phyloP scores from a whole-genome alignment of 805 yeast genomes.

The Ogataea corticis region DNA sequence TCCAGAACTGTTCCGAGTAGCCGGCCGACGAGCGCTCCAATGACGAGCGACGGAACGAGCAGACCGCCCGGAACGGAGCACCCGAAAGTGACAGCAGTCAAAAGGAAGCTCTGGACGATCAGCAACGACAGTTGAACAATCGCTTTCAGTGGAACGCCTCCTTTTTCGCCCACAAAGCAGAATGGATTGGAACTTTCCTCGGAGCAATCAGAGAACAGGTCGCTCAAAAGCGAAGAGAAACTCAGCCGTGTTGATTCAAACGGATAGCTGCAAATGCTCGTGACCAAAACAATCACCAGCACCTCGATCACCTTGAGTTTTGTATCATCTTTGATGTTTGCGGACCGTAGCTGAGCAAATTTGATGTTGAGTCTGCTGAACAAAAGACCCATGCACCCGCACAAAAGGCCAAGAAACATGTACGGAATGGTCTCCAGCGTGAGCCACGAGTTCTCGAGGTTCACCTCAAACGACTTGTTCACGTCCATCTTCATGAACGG shows the following conservation, averaged over 20 bases:
- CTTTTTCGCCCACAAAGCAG: conserved; percentile 21
- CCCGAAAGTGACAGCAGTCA: conserved; percentile 73
- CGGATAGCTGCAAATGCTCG: conserved; percentile 59
- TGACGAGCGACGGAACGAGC: conserved; percentile 59
- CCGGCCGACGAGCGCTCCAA: conserved; percentile 64
- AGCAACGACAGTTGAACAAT: conserved; percentile 37
- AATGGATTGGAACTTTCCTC: conserved; percentile 22
- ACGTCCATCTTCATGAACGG: conserved; percentile 48
- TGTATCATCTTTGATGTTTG: conserved; percentile 26
- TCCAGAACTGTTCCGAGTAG: conserved; percentile 54
- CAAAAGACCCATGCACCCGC: conserved; percentile 65
- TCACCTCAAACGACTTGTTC: conserved; percentile 55
- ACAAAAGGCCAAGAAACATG: conserved; percentile 63
- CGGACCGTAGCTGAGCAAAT: conserved; percentile 39
- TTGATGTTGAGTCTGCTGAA: conserved; percentile 50
- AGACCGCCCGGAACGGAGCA: conserved; percentile 68
- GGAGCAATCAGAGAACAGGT: conserved; percentile 68
- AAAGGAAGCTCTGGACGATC: conserved; percentile 50
- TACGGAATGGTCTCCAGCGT: conserved; percentile 72
- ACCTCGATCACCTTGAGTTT: conserved; percentile 47
- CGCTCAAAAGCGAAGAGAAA: conserved; percentile 54
- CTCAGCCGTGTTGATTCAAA: conserved; percentile 54
- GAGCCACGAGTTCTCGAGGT: conserved; percentile 72
- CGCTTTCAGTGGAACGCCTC: conserved; percentile 39
- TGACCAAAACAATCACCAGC: conserved; percentile 44